These are phyloP conservation scores for Podila horticola DNA, from an alignment of 192 early-diverging fungal species.

Conservation along the genomic window DNA sequence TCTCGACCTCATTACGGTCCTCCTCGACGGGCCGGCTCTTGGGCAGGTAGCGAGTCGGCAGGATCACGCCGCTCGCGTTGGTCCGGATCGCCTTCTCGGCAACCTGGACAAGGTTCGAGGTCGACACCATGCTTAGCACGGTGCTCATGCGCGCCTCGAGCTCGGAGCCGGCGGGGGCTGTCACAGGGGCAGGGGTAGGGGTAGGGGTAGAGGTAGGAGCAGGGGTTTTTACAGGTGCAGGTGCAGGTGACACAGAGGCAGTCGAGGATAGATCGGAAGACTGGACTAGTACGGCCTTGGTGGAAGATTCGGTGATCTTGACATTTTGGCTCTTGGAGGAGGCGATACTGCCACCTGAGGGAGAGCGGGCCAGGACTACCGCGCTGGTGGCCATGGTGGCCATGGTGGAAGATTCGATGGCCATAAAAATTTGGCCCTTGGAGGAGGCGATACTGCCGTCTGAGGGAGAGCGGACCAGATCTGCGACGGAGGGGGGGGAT, in stretches of 20 bases:
- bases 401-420: background rate
- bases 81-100: background rate
- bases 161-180: background rate
- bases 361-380: background rate
- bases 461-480: constrained; percentile 5
- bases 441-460: background rate
- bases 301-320: background rate
- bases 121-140: background rate
- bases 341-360: background rate
- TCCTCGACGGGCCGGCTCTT: constrained; percentile 4
- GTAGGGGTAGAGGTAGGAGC: background rate
- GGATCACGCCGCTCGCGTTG: constrained; percentile 16
- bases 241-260: background rate
- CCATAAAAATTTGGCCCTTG: background rate
- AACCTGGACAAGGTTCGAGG: background rate
- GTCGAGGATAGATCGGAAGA: background rate
- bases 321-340: background rate
- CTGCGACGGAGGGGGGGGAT: constrained; percentile 2
- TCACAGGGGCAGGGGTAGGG: background rate
- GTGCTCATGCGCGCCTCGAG: constrained; percentile 14
- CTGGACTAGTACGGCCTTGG: background rate
- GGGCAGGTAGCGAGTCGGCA: constrained; percentile 20
- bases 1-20: background rate
- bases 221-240: background rate
- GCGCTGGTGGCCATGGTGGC: background rate